These are phyloP conservation scores for Mycena floridula DNA, from an alignment of 768 basidiomycete species.

Conservation along the genomic window DNA sequence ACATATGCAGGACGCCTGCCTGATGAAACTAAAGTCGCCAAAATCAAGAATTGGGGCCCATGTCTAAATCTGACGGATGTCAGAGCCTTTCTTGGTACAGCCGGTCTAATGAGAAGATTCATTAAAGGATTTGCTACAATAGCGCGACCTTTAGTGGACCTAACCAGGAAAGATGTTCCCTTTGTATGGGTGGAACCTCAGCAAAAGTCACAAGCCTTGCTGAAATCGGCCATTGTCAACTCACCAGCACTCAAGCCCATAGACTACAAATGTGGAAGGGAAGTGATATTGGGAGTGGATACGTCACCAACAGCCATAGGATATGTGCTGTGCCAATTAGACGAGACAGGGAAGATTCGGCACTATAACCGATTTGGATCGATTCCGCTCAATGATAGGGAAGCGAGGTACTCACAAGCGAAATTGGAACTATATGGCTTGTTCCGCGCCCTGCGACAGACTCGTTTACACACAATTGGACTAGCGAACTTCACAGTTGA, in stretches of 20 bases:
- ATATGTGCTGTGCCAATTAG: slow-evolving; percentile 28
- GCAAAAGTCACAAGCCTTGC: slow-evolving; percentile 9
- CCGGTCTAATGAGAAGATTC: slow-evolving; percentile 21
- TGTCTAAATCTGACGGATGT: slow-evolving; percentile 13
- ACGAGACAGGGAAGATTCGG: slow-evolving; percentile 9
- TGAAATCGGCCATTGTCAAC: slow-evolving; percentile 18
- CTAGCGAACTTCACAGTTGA: slow-evolving; percentile 28
- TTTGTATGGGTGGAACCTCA: slow-evolving; percentile 26
- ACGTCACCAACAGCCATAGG: slow-evolving; percentile 28
- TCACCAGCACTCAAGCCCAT: slow-evolving; percentile 23
- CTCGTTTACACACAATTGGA: slow-evolving; percentile 22
- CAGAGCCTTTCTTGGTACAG: slow-evolving; percentile 23
- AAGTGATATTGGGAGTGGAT: slow-evolving; percentile 30
- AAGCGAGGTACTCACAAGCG: slow-evolving; percentile 28
- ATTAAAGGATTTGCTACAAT: slow-evolving; percentile 20
- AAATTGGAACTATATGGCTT: slow-evolving; percentile 36
- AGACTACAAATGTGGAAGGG: slow-evolving; percentile 24
- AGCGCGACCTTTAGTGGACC: slow-evolving; percentile 15
- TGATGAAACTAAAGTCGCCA: slow-evolving; percentile 13
- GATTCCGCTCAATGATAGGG: slow-evolving; percentile 27
- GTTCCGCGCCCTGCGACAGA: slow-evolving; percentile 14
- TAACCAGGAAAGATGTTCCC: slow-evolving; percentile 19
- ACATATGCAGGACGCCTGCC: slow-evolving; percentile 18
- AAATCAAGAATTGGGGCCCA: slow-evolving; percentile 14
- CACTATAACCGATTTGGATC: slow-evolving; percentile 30